Evolutionary conservation across 371 early-diverging fungal genomes (phyloP), one percentile per base, ranked within the genome.

Genomic region (Mortierella sp.): DNA sequence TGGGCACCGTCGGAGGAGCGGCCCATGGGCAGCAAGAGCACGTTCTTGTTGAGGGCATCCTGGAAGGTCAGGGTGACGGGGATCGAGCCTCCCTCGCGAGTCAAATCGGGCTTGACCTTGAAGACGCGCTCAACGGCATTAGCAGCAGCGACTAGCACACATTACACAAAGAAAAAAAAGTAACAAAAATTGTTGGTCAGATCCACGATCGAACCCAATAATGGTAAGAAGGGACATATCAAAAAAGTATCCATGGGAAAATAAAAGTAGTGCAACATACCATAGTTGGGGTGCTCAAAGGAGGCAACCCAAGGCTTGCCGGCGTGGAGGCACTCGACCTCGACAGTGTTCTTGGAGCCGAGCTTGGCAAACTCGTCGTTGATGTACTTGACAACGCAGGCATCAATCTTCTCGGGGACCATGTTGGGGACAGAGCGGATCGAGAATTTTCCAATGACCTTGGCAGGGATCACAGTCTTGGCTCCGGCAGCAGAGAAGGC

Each of bases 1-100:
- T 99, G 99, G 34, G 98, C 99, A 76, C 98, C 99, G 86, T 91
- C 85, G 14, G 87, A 76, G 29, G 75, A 92, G 77, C 92, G 91
- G 64, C 98, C 98, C 97, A 97, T 96, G 44, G 97, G 98, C 79
- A 97, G 89, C 77, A 98, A 89, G 70, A 97, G 86, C 29, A 97
- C 97, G 82, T 94, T 96, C 91, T 94, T 94, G 70, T 94, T 87
- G 37, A 99, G 89, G 40, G 95, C 95, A 80, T 98, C 97, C 91
- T 98, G 96, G 92, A 99, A 98, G 29, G 97, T 96, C 73, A 99
- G 90, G 14, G 98, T 98, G 29, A 99, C 97, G n/a, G 99, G 99
- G 79, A 99, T 99, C 48, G 96, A 96, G 11, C 98, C 97, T 74
- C 98, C 99, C 91, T 99, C 99, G 83, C 99, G 94, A 31, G 98